Conservation (phyloP, 2,329 filamentous ascomycete genomes). For the Colletotrichum sp. region DNA sequence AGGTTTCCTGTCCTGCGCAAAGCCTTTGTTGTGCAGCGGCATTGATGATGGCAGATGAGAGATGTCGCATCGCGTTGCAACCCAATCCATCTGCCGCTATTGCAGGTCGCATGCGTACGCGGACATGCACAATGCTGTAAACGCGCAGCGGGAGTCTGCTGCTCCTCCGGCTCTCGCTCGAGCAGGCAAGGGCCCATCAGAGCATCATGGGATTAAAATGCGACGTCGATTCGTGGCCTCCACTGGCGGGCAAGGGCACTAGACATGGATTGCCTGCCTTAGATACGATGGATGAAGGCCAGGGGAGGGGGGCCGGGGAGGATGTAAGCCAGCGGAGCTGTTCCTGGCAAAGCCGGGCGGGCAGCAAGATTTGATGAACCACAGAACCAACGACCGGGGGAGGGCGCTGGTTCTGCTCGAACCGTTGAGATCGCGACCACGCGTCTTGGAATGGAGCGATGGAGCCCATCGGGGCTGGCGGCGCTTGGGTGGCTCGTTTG, state of each 20-base stretch:
- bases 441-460: background rate
- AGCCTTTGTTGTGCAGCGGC: background rate
- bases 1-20: background rate
- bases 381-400: background rate
- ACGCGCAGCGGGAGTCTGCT: background rate
- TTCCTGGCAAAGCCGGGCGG: background rate
- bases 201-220: conserved; percentile 8
- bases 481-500: background rate
- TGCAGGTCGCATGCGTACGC: background rate
- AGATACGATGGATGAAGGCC: background rate
- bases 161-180: background rate
- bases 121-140: background rate
- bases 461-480: background rate
- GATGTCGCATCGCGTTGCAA: background rate
- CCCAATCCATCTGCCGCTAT: background rate
- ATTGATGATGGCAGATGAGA: background rate
- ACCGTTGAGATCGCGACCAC: background rate
- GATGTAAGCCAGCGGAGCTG: background rate
- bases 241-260: background rate
- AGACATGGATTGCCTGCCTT: conserved; percentile 2
- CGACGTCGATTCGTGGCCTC: conserved; percentile 10
- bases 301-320: background rate
- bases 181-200: background rate
- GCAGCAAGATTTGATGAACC: conserved; percentile 2
- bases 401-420: background rate